Conservation (phyloP, 495 filamentous ascomycete genomes). For the Podospora australis region DNA sequence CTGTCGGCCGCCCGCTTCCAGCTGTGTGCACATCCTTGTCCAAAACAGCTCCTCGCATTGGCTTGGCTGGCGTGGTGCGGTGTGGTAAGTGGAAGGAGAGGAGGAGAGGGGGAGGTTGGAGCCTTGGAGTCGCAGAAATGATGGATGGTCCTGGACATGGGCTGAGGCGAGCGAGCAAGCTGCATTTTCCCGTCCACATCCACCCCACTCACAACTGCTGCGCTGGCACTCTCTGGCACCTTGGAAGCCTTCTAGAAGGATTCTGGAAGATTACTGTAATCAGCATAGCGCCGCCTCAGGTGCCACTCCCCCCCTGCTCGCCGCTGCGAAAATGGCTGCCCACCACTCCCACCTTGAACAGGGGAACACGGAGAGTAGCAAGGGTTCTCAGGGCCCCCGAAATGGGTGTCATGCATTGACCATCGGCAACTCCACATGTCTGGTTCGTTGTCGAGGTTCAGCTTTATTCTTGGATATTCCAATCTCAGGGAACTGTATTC, state of each 20-base stretch:
- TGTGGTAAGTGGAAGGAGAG: not conserved
- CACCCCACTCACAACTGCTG: not conserved
- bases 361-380: not conserved
- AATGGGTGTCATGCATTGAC: constrained; percentile 17
- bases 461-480: constrained; percentile 1
- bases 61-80: constrained; percentile 4
- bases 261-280: constrained; percentile 21
- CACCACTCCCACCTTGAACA: not conserved
- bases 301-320: constrained; percentile 14
- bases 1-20: not conserved
- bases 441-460: not conserved
- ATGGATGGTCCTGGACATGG: not conserved
- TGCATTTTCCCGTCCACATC: not conserved
- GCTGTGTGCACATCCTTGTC: not conserved
- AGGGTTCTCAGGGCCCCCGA: constrained; percentile 7
- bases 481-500: not conserved
- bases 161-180: not conserved
- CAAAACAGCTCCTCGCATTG: not conserved
- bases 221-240: not conserved
- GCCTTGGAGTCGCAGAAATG: constrained; percentile 1
- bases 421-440: constrained; percentile 20
- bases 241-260: constrained; percentile 16
- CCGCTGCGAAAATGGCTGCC: not conserved
- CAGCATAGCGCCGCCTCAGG: constrained; percentile 7
- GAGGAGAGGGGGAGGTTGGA: not conserved